Evolutionary conservation across 192 early-diverging fungal genomes (phyloP), one percentile per base, ranked within the genome.

Genomic region (Linnemannia elongata): DNA sequence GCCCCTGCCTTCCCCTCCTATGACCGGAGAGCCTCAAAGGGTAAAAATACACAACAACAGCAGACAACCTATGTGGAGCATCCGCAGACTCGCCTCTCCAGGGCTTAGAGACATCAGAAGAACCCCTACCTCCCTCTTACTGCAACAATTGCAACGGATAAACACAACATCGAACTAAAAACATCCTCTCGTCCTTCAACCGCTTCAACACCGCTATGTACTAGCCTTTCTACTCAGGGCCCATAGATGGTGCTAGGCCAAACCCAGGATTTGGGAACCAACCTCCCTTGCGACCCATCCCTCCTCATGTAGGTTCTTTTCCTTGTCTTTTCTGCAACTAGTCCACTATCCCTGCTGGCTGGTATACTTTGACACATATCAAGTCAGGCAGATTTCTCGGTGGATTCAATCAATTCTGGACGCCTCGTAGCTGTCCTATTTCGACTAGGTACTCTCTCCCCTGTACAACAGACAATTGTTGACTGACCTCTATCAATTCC

Each of bases 301-400:
- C 84, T 44, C 38, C 79, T 24, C 84, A 86, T 86, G 84, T 86
- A 86, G 44, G 79, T 74, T 0, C 17, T 15, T 30, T 78, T n/a
- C 1, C 10, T 45, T 63, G 38, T 35, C 13, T 36, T 54, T 24
- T 35, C 57, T 33, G 36, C 18, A 35, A 22, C 12, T 18, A 44
- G n/a, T 24, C 69, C 10, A 24, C 20, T 3, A 18, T 20, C 18
- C 18, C 18, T 52, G 5, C 49, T 52, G 57, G 60, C 41, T 78
- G 38, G 30, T 41, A 38, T 73, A 36, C 22, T 45, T 1, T 47
- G 44, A 27, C 39, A 15, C 30, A 70, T 38, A 38, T 70, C 69
- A 35, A 22, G 5, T 20, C 17, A 9, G 24, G 20, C 18, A 60
- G n/a, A 3, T 52, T 69, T 33, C 33, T 18, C 36, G 38, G 12